Conservation (phyloP, 495 filamentous ascomycete genomes). For the Podospora conica region DNA sequence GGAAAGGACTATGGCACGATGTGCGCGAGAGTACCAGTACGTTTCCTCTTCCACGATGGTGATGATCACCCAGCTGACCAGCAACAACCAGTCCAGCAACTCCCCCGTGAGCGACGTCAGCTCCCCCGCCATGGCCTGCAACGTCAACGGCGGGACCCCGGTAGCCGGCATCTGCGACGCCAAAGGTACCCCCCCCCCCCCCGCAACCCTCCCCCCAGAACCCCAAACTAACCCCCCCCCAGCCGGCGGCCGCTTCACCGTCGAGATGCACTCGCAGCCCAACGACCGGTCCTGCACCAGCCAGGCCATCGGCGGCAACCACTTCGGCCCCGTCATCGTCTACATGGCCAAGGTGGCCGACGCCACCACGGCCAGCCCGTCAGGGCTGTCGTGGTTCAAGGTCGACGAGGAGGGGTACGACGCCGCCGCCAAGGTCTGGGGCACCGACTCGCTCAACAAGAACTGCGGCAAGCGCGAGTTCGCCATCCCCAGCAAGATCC, state of each 20-base stretch:
- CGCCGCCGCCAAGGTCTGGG: conserved; percentile 26
- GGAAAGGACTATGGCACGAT: conserved; percentile 15
- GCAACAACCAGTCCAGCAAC: conserved; percentile 35
- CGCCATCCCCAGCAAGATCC: conserved; percentile 37
- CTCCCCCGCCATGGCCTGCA: conserved; percentile 32
- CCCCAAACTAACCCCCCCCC: conserved; percentile 33
- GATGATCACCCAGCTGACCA: conserved; percentile 9
- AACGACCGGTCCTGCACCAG: conserved; percentile 35
- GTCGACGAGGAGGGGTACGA: conserved; percentile 32
- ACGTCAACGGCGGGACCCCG: conserved; percentile 32
- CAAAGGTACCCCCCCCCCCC: conserved; percentile 21
- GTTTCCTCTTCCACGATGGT: conserved; percentile 36
- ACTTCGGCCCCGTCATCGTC: conserved; percentile 46
- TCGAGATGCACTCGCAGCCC: conserved; percentile 48
- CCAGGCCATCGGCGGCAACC: conserved; percentile 46
- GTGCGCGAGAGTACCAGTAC: conserved; percentile 21
- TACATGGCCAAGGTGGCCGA: conserved; percentile 45
- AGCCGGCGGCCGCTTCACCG: conserved; percentile 38
- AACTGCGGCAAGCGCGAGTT: conserved; percentile 39
- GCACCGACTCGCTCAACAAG: conserved; percentile 25
- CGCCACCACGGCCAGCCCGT: conserved; percentile 33
- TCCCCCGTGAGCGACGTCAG: conserved; percentile 36
- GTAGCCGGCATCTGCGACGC: conserved; percentile 27
- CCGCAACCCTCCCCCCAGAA: conserved; percentile 27
- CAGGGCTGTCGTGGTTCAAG: conserved; percentile 36